Conservation (phyloP, 2,329 filamentous ascomycete genomes). For the Lachnellula subtilissima region DNA sequence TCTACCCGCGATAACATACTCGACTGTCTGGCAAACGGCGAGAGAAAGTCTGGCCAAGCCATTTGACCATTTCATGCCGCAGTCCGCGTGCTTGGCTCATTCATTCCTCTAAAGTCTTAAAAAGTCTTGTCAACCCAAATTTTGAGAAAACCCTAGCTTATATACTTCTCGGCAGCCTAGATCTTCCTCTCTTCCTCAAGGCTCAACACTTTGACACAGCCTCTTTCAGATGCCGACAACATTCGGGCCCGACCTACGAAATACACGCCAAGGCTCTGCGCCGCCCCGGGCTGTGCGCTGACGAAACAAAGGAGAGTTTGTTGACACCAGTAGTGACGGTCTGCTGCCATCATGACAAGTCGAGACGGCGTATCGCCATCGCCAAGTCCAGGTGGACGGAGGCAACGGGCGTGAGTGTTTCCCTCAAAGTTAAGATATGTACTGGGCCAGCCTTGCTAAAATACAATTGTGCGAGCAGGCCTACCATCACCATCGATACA, state of each 20-base stretch:
- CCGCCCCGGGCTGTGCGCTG: slow-evolving; percentile 24
- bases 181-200: slow-evolving; percentile 3
- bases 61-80: slow-evolving; percentile 3
- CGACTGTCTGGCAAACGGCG: background rate
- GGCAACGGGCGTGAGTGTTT: slow-evolving; percentile 32
- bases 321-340: slow-evolving; percentile 9
- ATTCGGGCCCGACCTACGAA: slow-evolving; percentile 11
- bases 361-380: slow-evolving; percentile 12
- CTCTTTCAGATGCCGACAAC: slow-evolving; percentile 24
- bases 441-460: slow-evolving; percentile 18
- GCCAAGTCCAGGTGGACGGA: slow-evolving; percentile 24
- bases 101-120: slow-evolving; percentile 1
- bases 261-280: slow-evolving; percentile 24
- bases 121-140: slow-evolving; percentile 6
- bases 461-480: slow-evolving; percentile 26
- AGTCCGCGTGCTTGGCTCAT: slow-evolving; percentile 11
- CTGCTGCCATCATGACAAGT: slow-evolving; percentile 22
- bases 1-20: background rate
- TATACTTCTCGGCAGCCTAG: slow-evolving; percentile 13
- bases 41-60: slow-evolving; percentile 11
- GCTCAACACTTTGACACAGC: slow-evolving; percentile 12
- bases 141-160: slow-evolving; percentile 17
- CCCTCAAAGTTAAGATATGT: slow-evolving; percentile 6
- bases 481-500: slow-evolving; percentile 54
- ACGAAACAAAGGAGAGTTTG: slow-evolving; percentile 14